These are phyloP conservation scores for Yamadazyma aaseri DNA, from an alignment of 1,139 yeast species.

Conservation along the genomic window DNA sequence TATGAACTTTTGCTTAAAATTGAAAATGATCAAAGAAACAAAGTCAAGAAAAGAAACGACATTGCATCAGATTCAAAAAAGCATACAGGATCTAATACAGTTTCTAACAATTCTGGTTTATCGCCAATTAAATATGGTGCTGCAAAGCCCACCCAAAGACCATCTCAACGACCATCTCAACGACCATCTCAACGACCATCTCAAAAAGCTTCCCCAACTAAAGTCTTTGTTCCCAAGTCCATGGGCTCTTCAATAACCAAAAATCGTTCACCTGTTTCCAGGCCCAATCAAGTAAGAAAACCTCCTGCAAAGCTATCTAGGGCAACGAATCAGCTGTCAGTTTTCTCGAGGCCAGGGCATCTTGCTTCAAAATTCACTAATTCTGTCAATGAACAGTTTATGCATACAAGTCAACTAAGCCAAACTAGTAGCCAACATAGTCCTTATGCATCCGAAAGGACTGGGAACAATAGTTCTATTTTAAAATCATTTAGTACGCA, in stretches of 20 bases:
- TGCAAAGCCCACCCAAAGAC: slow-evolving; percentile 2
- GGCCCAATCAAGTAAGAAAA: slow-evolving; percentile 7
- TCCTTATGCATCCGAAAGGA: slow-evolving; percentile 5
- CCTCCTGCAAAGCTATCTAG: slow-evolving; percentile 7
- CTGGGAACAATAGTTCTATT: slow-evolving; percentile 18
- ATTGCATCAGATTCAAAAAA: slow-evolving; percentile 1
- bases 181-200: slow-evolving; percentile 6
- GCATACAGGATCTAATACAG: not conserved
- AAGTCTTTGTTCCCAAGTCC: not conserved
- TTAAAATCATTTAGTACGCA: slow-evolving; percentile 18
- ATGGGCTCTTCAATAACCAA: slow-evolving; percentile 2
- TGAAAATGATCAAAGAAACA: slow-evolving; percentile 22
- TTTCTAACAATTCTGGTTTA: not conserved
- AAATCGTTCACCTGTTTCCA: slow-evolving; percentile 10
- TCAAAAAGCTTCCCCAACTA: slow-evolving; percentile 2
- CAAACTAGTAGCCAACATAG: slow-evolving; percentile 10
- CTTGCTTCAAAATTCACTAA: slow-evolving; percentile 7
- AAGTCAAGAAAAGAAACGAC: not conserved
- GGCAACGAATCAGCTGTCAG: slow-evolving; percentile 1
- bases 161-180: slow-evolving; percentile 1
- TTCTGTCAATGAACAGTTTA: slow-evolving; percentile 6
- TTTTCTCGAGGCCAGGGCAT: slow-evolving; percentile 1
- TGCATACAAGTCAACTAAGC: slow-evolving; percentile 6
- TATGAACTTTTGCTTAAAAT: slow-evolving; percentile 40
- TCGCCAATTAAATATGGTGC: not conserved